Conservation (phyloP, 1,284 basidiomycete genomes). For the Heliocybe sulcata region DNA sequence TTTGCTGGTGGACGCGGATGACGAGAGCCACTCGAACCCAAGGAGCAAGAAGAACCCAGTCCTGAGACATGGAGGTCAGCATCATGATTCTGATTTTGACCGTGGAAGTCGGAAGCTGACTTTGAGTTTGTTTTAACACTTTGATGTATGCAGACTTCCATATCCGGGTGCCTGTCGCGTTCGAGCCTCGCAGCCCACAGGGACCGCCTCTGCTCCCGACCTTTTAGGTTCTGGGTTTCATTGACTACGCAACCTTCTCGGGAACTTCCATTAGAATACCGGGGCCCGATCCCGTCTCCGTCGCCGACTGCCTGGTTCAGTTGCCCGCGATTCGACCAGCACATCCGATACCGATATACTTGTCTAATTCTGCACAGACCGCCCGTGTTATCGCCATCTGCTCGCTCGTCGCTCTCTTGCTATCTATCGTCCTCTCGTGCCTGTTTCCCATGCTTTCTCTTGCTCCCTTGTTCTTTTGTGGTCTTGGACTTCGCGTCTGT, state of each 20-base stretch:
- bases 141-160: background rate
- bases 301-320: background rate
- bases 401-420: background rate
- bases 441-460: background rate
- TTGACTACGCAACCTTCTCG: too few species aligned
- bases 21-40: background rate
- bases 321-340: background rate
- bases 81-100: background rate
- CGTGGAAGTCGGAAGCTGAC: background rate
- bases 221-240: background rate
- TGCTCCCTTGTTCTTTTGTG: background rate
- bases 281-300: too few species aligned
- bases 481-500: too few species aligned
- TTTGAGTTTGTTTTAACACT: too few species aligned
- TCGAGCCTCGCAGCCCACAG: background rate
- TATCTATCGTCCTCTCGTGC: background rate
- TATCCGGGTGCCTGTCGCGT: background rate
- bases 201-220: background rate
- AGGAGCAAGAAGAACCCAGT: background rate
- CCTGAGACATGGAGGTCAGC: background rate
- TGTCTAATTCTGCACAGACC: background rate
- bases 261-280: too few species aligned
- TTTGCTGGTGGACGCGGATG: background rate
- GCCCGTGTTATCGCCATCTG: background rate
- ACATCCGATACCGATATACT: background rate